These are phyloP conservation scores for Fusarium subglutinans DNA, from an alignment of 2,329 filamentous ascomycete species.

Conservation along the genomic window DNA sequence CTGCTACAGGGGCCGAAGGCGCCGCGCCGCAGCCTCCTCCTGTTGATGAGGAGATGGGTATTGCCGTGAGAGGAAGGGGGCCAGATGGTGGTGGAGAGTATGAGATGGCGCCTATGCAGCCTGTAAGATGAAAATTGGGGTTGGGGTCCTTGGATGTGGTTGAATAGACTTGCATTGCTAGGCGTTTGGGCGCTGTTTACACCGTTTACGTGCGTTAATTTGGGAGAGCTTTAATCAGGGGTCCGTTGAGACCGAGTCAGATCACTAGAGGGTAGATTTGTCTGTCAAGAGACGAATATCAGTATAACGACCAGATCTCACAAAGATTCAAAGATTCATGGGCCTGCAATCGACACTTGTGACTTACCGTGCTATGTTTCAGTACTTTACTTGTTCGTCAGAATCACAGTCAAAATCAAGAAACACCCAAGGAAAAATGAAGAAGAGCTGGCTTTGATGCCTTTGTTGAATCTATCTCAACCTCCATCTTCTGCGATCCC, in stretches of 20 bases:
- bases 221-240: not conserved
- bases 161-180: constrained; percentile 48
- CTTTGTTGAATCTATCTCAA: constrained; percentile 16
- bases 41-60: constrained; percentile 60
- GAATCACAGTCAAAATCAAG: not conserved
- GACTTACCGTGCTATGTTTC: not conserved
- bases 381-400: not conserved
- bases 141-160: constrained; percentile 18
- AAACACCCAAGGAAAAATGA: not conserved
- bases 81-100: constrained; percentile 68
- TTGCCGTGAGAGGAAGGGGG: constrained; percentile 61
- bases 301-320: not conserved
- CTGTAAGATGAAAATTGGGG: constrained; percentile 33
- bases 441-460: not conserved
- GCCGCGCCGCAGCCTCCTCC: constrained; percentile 33
- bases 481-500: not conserved
- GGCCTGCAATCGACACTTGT: not conserved
- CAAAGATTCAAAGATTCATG: not conserved
- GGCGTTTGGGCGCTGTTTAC: constrained; percentile 44
- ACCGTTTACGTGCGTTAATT: constrained; percentile 12
- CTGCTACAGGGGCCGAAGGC: constrained; percentile 35
- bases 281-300: not conserved
- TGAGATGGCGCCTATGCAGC: constrained; percentile 65
- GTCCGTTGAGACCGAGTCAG: not conserved
- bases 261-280: not conserved